These are phyloP conservation scores for Neurospora sublineolata DNA, from an alignment of 495 filamentous ascomycete genomes.

Conservation along the genomic window DNA sequence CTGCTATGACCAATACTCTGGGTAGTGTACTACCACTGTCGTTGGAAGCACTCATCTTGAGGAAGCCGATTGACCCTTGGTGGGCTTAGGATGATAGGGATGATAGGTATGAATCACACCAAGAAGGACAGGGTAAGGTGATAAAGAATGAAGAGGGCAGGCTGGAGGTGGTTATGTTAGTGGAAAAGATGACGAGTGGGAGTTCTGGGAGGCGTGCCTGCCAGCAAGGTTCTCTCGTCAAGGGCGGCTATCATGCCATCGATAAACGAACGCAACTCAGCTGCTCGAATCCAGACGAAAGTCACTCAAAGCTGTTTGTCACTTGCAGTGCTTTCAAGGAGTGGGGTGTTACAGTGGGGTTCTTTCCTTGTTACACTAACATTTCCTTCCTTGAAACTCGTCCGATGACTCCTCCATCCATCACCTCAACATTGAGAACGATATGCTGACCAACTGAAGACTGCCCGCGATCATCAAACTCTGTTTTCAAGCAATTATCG, in stretches of 20 bases:
- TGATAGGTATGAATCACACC: background rate
- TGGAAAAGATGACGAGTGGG: background rate
- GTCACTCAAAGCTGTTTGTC: background rate
- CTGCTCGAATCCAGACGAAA: background rate
- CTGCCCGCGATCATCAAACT: background rate
- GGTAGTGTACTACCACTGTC: background rate
- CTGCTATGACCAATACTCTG: slow-evolving; percentile 70
- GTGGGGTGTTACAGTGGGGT: background rate
- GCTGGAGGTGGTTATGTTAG: background rate
- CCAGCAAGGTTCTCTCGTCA: background rate
- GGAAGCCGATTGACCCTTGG: background rate
- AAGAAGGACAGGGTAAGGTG: background rate
- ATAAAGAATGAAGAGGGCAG: background rate
- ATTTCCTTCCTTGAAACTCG: background rate
- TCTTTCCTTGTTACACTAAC: background rate
- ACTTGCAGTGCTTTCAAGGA: background rate
- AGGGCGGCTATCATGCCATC: background rate
- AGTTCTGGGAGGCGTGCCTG: background rate
- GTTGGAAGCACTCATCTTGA: background rate
- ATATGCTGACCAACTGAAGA: background rate
- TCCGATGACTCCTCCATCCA: background rate
- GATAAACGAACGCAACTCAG: background rate
- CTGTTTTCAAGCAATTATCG: background rate
- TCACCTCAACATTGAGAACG: background rate
- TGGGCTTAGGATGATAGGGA: background rate